Evolutionary conservation across 2,329 filamentous ascomycete species (phyloP), one percentile per base, ranked within the genome.

Genomic region (Coniochaeta pulveracea): DNA sequence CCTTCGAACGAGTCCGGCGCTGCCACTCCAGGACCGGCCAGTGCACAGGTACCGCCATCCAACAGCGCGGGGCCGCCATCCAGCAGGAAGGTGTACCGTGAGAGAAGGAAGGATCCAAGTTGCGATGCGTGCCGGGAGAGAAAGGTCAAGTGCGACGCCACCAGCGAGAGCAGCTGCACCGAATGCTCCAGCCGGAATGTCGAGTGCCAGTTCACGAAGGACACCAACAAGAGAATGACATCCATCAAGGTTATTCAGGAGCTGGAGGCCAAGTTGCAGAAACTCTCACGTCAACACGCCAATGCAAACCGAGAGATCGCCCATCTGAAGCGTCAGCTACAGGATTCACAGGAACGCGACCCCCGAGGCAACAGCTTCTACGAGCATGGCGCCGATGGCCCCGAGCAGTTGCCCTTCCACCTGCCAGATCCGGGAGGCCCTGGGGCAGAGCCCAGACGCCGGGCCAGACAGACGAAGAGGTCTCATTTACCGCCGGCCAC

Each of bases 181-280:
- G 91, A 98, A 59, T 98, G 91, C 60, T 91, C 85, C 4, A 95
- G 88, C 54, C 80, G 91, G 43, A 93, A 89, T 52, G 89, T 96
- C 43, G 93, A 93, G 56, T 98, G 91, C 52, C 89, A 96, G 51
- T 98, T 98, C 54, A 98, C 91, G 32, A 98, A 98, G 60, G 91
- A 98, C 58, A 98, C 91, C 10, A 98, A 98, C 55, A 74, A 91
- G 38, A 77, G 91, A 40, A 98, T 98, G 91, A 96, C 91, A 12
- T 96, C 89, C 2, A 96, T 96, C 61, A 98, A 96, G 72, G 91
- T 95, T 64, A 84, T 96, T 10, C 91, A 96, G 58, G 91, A 98
- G 54, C 67, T 98, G 17, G 89, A 96, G 59, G 91, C 85, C 56
- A 88, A 95, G 57, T 74, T 95, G 48, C 73, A 81, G 29, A 72